A percentile compares a stretch with the other conserved stretches of the same genome.
phyloP scores from a whole-genome alignment of 768 basidiomycete genomes.

The Cytidiella melzeri region DNA sequence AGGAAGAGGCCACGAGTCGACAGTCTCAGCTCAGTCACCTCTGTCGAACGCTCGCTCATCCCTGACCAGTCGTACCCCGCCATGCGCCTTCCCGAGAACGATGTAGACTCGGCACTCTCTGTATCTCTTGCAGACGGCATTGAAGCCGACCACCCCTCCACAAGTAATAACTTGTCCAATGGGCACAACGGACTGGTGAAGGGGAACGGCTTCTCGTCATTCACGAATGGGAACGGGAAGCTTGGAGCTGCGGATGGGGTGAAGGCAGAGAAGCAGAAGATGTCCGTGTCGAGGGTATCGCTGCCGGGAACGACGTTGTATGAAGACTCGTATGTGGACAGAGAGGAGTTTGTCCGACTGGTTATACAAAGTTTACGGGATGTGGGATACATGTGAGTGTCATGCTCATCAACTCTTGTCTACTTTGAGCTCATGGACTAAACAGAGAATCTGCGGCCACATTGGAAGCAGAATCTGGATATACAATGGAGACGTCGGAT shows the following conservation, averaged over 20 bases:
- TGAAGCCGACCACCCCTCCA: conserved; percentile 22
- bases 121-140: conserved; percentile 16
- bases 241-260: conserved; percentile 10
- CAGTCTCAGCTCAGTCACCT: conserved; percentile 17
- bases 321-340: conserved; percentile 71
- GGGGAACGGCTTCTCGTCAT: conserved; percentile 19
- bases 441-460: conserved; percentile 81
- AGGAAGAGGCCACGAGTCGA: conserved; percentile 24
- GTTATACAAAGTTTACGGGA: conserved; percentile 87
- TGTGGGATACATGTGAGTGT: conserved; percentile 57
- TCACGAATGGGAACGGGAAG: conserved; percentile 19
- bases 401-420: conserved; percentile 1
- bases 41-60: conserved; percentile 20
- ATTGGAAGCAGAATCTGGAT: conserved; percentile 91
- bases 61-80: conserved; percentile 12
- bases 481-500: conserved; percentile 69
- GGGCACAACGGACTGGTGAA: conserved; percentile 21
- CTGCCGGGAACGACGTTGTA: conserved; percentile 72
- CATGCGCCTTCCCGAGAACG: conserved; percentile 22
- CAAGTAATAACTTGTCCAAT: conserved; percentile 13
- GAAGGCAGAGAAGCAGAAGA: conserved; percentile 10
- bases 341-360: conserved; percentile 87
- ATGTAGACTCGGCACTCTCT: conserved; percentile 20
- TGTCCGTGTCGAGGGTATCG: conserved; percentile 48
- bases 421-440: conserved; percentile 13